phyloP scores from a whole-genome alignment of 2,329 filamentous ascomycete genomes.

The Penicillium sp. region DNA sequence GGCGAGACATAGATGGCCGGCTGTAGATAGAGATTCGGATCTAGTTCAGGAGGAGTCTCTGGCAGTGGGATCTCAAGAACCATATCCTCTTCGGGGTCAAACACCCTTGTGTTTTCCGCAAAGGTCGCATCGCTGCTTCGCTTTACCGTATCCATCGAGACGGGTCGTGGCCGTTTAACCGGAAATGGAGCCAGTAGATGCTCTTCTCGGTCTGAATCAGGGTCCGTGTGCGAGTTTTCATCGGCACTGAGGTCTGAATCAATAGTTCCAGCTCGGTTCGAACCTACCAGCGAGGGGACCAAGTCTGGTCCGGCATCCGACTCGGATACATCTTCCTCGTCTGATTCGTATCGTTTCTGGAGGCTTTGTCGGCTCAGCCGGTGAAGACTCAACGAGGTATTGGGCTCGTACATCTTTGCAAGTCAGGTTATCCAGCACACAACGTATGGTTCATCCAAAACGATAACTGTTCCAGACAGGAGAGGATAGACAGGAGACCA shows the following conservation, averaged over 20 bases:
- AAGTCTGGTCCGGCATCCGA: constrained; percentile 34
- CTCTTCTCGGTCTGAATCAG: constrained; percentile 24
- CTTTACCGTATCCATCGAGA: constrained; percentile 38
- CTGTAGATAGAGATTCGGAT: constrained; percentile 30
- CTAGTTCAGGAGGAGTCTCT: constrained; percentile 25
- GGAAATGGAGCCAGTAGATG: constrained; percentile 23
- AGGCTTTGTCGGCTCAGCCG: constrained; percentile 32
- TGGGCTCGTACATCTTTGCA: constrained; percentile 30
- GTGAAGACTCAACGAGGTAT: constrained; percentile 27
- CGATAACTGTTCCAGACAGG: constrained; percentile 4
- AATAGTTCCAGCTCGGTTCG: constrained; percentile 24
- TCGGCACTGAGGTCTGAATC: constrained; percentile 35
- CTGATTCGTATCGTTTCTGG: constrained; percentile 38
- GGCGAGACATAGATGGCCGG: constrained; percentile 31
- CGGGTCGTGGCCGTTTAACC: constrained; percentile 29
- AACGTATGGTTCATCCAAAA: neutral
- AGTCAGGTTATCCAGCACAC: neutral
- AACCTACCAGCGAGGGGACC: constrained; percentile 33
- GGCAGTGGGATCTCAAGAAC: constrained; percentile 36
- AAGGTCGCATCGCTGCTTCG: constrained; percentile 33
- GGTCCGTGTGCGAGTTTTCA: constrained; percentile 25
- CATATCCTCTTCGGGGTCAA: constrained; percentile 33
- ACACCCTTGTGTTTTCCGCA: constrained; percentile 30
- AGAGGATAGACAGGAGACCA: neutral
- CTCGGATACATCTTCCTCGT: constrained; percentile 41